These are phyloP conservation scores for Cystobasidium slooffiae DNA, from an alignment of 1,284 basidiomycete genomes.

Conservation along the genomic window DNA sequence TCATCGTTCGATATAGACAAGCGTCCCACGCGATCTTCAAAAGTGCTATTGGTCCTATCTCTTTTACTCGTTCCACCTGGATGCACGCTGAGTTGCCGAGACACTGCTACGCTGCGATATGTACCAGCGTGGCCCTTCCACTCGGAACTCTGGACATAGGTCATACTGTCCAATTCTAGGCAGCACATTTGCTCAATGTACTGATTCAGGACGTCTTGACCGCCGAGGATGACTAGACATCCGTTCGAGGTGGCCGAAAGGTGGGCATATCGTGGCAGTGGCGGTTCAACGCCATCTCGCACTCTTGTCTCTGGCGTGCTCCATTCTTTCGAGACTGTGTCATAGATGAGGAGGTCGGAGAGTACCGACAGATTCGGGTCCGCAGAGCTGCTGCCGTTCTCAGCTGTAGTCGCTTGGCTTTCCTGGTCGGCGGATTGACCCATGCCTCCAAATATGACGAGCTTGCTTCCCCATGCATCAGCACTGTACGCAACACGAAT, in stretches of 20 bases:
- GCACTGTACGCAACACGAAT: slow-evolving; percentile 73
- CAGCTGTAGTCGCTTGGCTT: slow-evolving; percentile 9
- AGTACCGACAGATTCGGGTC: slow-evolving; percentile 46
- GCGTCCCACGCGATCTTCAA: background rate
- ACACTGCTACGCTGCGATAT: slow-evolving; percentile 83
- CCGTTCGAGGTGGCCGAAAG: slow-evolving; percentile 75
- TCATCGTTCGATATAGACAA: slow-evolving; percentile 6
- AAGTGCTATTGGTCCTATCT: background rate
- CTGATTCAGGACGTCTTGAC: slow-evolving; percentile 38
- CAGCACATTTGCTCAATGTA: slow-evolving; percentile 88
- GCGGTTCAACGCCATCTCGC: slow-evolving; percentile 60
- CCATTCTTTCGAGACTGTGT: slow-evolving; percentile 46
- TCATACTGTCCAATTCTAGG: slow-evolving; percentile 71
- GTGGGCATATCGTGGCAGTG: slow-evolving; percentile 86
- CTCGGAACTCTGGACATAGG: slow-evolving; percentile 77
- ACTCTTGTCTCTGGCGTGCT: slow-evolving; percentile 46
- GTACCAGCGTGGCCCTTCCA: slow-evolving; percentile 90
- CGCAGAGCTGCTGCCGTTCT: slow-evolving; percentile 48
- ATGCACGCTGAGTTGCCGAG: slow-evolving; percentile 27
- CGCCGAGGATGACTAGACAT: slow-evolving; percentile 76
- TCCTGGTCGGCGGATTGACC: slow-evolving; percentile 63
- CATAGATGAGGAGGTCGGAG: slow-evolving; percentile 48
- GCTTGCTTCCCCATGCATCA: slow-evolving; percentile 80
- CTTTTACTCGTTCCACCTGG: slow-evolving; percentile 21
- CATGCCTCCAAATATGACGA: slow-evolving; percentile 93